These are phyloP conservation scores for Scleroderma bovista DNA, from an alignment of 768 basidiomycete genomes.

Conservation along the genomic window DNA sequence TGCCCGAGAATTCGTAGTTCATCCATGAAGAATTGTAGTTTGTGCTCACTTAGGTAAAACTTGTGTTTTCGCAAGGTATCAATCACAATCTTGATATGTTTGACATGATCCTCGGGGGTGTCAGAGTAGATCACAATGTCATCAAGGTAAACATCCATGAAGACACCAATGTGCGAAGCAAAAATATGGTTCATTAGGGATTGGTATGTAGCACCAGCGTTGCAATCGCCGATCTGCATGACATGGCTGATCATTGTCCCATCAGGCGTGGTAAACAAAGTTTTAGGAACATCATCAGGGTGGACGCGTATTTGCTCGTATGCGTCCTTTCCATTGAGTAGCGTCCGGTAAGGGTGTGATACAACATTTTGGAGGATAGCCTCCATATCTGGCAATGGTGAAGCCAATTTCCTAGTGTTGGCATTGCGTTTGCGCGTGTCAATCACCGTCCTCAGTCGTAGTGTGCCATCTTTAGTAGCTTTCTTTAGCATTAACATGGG, in stretches of 20 bases:
- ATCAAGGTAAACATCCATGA: constrained; percentile 33
- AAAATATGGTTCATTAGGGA: constrained; percentile 39
- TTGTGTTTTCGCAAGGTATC: constrained; percentile 28
- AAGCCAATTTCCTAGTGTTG: constrained; percentile 25
- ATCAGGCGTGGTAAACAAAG: constrained; percentile 33
- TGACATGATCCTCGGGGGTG: constrained; percentile 24
- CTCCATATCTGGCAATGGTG: constrained; percentile 22
- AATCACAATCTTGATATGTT: constrained; percentile 30
- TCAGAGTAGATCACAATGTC: constrained; percentile 33
- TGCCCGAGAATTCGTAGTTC: constrained; percentile 33
- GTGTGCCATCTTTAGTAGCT: constrained; percentile 11
- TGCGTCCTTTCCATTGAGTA: constrained; percentile 27
- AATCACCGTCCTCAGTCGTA: constrained; percentile 16
- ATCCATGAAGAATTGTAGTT: constrained; percentile 30
- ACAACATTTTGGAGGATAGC: constrained; percentile 8
- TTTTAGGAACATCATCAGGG: constrained; percentile 19
- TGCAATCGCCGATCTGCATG: constrained; percentile 30
- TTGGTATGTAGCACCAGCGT: constrained; percentile 37
- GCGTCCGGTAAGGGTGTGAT: constrained; percentile 10
- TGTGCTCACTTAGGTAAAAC: constrained; percentile 33
- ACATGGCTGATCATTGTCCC: constrained; percentile 41
- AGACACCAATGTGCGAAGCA: constrained; percentile 21
- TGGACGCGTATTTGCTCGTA: constrained; percentile 28
- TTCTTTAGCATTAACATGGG: constrained; percentile 33
- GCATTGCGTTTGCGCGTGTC: constrained; percentile 26